Conservation (phyloP, 1,284 basidiomycete species). For the Cryptococcus deneoformans region DNA sequence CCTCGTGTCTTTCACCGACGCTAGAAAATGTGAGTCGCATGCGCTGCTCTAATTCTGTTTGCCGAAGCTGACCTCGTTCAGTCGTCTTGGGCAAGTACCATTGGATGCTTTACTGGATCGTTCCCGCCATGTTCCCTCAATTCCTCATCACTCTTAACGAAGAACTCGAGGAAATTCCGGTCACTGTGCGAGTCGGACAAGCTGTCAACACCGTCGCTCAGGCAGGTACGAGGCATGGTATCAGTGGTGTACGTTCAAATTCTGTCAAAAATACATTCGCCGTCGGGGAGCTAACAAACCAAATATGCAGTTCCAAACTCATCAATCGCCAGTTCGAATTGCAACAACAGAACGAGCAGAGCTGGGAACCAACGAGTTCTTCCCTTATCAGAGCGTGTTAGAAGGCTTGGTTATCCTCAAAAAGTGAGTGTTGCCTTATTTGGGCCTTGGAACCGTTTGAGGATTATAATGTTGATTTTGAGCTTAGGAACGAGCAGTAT, state of each 20-base stretch:
- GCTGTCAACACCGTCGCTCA: conserved; percentile 53
- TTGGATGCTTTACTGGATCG: conserved; percentile 98
- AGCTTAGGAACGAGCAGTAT: conserved; percentile 45
- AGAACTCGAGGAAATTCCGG: conserved; percentile 75
- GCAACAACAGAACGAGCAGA: conserved; percentile 93
- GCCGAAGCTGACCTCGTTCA: conserved; percentile 36
- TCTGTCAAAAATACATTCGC: neutral
- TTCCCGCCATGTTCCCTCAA: conserved; percentile 94
- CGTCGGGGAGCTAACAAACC: neutral
- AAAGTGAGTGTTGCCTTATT: conserved; percentile 54
- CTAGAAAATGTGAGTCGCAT: conserved; percentile 74
- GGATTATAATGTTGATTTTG: neutral
- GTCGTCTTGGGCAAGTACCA: conserved; percentile 92
- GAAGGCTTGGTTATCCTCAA: conserved; percentile 86
- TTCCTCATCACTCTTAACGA: conserved; percentile 98
- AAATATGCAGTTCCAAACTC: conserved; percentile 76
- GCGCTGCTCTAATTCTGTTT: neutral
- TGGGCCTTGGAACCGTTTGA: neutral
- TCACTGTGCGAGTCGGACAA: conserved; percentile 94
- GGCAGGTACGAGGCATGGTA: conserved; percentile 47
- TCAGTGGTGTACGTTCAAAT: conserved; percentile 49
- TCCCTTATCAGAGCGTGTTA: conserved; percentile 81
- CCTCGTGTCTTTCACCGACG: conserved; percentile 87
- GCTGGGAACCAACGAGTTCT: conserved; percentile 94
- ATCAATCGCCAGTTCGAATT: conserved; percentile 90